phyloP scores from a whole-genome alignment of 768 basidiomycete species.

The Strobilomyces dryophilus region DNA sequence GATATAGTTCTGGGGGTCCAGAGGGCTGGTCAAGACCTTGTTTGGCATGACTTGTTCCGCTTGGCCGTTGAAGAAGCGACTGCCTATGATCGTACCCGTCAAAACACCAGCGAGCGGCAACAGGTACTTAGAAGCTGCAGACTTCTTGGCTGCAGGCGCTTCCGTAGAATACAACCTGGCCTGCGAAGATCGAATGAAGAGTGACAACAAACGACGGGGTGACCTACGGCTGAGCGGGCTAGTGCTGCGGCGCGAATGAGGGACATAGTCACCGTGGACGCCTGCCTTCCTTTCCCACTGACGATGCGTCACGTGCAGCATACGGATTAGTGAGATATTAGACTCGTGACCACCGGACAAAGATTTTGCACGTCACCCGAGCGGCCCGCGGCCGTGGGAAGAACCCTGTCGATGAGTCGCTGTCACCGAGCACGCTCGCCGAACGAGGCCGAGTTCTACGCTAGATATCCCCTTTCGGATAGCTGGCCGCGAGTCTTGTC shows the following conservation, averaged over 20 bases:
- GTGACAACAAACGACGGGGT: background rate
- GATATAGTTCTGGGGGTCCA: slow-evolving; percentile 71
- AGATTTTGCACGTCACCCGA: too few species aligned
- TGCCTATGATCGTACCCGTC: slow-evolving; percentile 43
- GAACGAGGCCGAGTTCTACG: too few species aligned
- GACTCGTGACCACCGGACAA: too few species aligned
- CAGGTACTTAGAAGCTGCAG: slow-evolving; percentile 45
- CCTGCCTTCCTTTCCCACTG: too few species aligned
- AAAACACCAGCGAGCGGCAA: slow-evolving; percentile 33
- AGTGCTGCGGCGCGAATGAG: slow-evolving; percentile 37
- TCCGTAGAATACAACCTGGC: slow-evolving; percentile 47
- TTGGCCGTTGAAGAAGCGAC: slow-evolving; percentile 42
- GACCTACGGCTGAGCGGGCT: slow-evolving; percentile 44
- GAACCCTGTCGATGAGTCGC: too few species aligned
- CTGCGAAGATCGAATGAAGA: slow-evolving; percentile 16
- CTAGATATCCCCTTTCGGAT: too few species aligned
- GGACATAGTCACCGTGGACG: slow-evolving; percentile 34
- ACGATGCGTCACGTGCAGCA: too few species aligned
- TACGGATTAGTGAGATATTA: too few species aligned
- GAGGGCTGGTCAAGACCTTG: slow-evolving; percentile 53
- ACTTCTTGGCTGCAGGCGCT: slow-evolving; percentile 41
- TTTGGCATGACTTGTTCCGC: slow-evolving; percentile 36
- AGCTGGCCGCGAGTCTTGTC: too few species aligned
- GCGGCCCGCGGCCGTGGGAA: too few species aligned
- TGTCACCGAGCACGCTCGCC: too few species aligned